Evolutionary conservation across 2,329 filamentous ascomycete genomes (phyloP).

Genomic region (Aureobasidium sp.): DNA sequence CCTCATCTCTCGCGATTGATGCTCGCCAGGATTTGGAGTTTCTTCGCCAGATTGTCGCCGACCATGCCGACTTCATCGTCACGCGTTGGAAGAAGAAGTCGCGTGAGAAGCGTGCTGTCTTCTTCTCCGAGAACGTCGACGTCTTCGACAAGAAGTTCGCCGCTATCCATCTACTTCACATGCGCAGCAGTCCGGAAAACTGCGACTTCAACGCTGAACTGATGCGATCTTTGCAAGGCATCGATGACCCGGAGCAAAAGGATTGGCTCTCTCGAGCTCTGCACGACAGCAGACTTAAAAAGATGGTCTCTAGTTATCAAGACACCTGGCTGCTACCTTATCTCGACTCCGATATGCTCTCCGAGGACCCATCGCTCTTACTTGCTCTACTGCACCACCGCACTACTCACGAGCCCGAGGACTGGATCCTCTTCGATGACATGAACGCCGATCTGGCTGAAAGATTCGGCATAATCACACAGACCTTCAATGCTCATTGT

Average conservation of each 20-base stretch:
- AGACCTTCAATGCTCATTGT: conserved; percentile 6
- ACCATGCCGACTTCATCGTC: not conserved
- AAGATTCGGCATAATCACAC: not conserved
- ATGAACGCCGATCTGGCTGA: conserved; percentile 11
- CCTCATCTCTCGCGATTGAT: not conserved
- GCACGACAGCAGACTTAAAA: not conserved
- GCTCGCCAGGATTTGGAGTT: not conserved
- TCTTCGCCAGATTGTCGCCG: not conserved
- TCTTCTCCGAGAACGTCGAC: not conserved
- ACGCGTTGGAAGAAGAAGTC: conserved; percentile 3
- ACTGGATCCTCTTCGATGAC: conserved; percentile 15
- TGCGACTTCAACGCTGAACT: not conserved
- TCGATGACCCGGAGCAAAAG: not conserved
- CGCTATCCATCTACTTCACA: not conserved
- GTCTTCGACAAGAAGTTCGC: not conserved
- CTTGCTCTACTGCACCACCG: conserved; percentile 15
- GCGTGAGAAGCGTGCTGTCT: not conserved
- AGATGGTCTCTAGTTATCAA: not conserved
- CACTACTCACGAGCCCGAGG: not conserved
- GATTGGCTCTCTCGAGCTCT: not conserved
- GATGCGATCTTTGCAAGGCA: not conserved
- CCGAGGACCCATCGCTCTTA: conserved; percentile 8
- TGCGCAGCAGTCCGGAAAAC: not conserved
- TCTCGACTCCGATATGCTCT: conserved; percentile 12
- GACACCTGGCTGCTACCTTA: conserved; percentile 13